Percentiles rank a stretch among this genome's conserved stretches.
Conservation (phyloP, 805 yeast genomes). For the Blastobotrys chiropterorum region DNA sequence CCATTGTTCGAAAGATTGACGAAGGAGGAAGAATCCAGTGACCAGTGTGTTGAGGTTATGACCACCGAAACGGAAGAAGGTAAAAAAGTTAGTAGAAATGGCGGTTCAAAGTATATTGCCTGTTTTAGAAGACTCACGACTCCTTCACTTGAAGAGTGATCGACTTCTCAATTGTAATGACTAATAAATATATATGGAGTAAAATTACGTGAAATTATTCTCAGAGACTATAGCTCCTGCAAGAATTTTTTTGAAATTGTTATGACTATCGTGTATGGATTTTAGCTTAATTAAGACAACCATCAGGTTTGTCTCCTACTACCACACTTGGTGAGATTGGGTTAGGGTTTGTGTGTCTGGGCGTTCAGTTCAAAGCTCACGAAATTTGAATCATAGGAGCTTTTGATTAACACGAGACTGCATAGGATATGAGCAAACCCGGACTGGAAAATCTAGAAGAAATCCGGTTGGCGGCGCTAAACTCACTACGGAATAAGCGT, state of each 20-base stretch:
- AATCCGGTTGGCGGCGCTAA: constrained; percentile 16
- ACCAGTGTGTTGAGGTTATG: constrained; percentile 82
- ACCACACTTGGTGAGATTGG: neutral
- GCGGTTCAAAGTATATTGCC: constrained; percentile 82
- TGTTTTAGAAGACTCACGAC: constrained; percentile 61
- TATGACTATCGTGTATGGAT: too few species aligned
- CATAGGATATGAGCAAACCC: neutral
- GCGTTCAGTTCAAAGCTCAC: neutral
- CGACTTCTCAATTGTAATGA: neutral
- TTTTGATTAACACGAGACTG: too few species aligned
- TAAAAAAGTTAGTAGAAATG: constrained; percentile 86
- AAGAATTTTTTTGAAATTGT: too few species aligned
- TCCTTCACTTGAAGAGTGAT: constrained; percentile 11
- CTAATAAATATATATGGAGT: neutral
- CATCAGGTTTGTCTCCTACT: neutral
- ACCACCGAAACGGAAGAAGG: constrained; percentile 95
- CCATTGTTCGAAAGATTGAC: constrained; percentile 81
- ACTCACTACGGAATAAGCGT: constrained; percentile 8
- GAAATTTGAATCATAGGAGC: too few species aligned
- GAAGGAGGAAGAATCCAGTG: constrained; percentile 72
- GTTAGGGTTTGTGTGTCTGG: neutral
- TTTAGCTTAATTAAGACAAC: too few species aligned
- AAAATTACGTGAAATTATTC: too few species aligned
- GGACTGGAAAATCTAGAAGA: constrained; percentile 8
- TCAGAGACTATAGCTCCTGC: too few species aligned